Base-by-base conservation (phyloP, 495 filamentous ascomycete species). In the Penicillium arizonense region DNA sequence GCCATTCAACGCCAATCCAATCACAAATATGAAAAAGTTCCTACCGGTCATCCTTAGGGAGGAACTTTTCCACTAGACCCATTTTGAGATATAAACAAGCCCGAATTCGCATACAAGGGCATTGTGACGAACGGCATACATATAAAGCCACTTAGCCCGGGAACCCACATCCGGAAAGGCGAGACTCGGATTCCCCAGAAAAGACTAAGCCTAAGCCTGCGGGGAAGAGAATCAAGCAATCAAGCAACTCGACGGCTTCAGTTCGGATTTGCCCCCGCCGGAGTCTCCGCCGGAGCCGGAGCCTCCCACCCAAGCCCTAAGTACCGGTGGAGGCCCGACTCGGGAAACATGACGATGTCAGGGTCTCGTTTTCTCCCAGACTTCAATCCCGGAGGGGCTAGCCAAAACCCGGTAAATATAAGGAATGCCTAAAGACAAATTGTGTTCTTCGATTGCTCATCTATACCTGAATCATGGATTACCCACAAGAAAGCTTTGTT, bases 401-500 rank as follows among this genome's bases (percentile, higher is more conserved):
- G 28, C 28, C 28, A 14, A 2, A 21, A 13, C 23, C 23, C 47
- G 23, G 34, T 36, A 44, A 4, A 21, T 44, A 30, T 30, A 44
- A 44, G 41, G 7, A 26, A 26, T 18, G 11, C 23, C 11, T 13
- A 32, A 23, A n/a, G 33, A 37, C 28, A 8, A 7, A 2, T 9
- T 30, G 28, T 10, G 5, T 35, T 23, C 16, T 34, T 21, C 8
- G 24, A 18, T 32, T 20, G 14, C 20, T 20, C 44, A 12, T 13
- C 30, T 23, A 2, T 12, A 33, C 28, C 18, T 3, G 18, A 18
- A 52, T 32, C 37, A 63, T 65, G 62, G 53, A 55, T 12, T 65
- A 75, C 26, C 71, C 72, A 8, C 72, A 75, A 55, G 60, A 61
- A 28, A 52, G 61, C 14, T 75, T 74, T 49, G 14, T 37, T 21